These are phyloP conservation scores for Fraxinus latifolia DNA, from an alignment of 305 asterid species.

Conservation along the genomic window DNA sequence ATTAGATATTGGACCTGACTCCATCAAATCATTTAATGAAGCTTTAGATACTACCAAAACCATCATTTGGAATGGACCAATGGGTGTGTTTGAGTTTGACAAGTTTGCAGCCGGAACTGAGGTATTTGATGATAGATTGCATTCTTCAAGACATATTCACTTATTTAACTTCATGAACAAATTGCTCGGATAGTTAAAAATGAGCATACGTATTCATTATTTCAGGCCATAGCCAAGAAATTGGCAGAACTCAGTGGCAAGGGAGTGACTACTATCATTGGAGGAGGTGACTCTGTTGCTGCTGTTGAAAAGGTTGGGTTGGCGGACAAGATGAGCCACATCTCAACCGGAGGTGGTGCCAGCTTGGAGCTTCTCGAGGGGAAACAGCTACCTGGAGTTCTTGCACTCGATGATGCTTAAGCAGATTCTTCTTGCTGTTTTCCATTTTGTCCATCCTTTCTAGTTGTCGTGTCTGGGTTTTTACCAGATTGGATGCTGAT, in stretches of 20 bases:
- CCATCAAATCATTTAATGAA: slow-evolving; percentile 63
- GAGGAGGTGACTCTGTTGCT: slow-evolving; percentile 93
- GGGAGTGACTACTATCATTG: slow-evolving; percentile 85
- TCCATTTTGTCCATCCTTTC: slow-evolving; percentile 5
- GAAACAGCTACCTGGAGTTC: slow-evolving; percentile 74
- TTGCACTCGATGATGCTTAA: slow-evolving; percentile 73
- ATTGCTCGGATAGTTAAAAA: not conserved
- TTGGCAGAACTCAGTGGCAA: slow-evolving; percentile 81
- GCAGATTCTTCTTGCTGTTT: not conserved
- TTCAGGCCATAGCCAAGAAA: slow-evolving; percentile 67
- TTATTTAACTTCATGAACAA: not conserved
- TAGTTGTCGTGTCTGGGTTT: slow-evolving; percentile 8
- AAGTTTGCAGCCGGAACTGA: slow-evolving; percentile 89
- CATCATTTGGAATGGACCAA: slow-evolving; percentile 85
- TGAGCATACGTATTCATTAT: not conserved
- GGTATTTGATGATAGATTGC: slow-evolving; percentile 34
- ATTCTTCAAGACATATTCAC: not conserved
- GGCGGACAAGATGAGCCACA: slow-evolving; percentile 91
- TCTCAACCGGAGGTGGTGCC: slow-evolving; percentile 92
- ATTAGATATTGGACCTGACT: slow-evolving; percentile 75
- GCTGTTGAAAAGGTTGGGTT: slow-evolving; percentile 91
- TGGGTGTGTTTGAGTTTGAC: slow-evolving; percentile 89
- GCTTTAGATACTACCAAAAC: slow-evolving; percentile 69
- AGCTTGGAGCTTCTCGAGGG: slow-evolving; percentile 94
- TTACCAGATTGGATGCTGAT: slow-evolving; percentile 10